Evolutionary conservation across 2,329 filamentous ascomycete species (phyloP).

Genomic region (Colletotrichum siamense): DNA sequence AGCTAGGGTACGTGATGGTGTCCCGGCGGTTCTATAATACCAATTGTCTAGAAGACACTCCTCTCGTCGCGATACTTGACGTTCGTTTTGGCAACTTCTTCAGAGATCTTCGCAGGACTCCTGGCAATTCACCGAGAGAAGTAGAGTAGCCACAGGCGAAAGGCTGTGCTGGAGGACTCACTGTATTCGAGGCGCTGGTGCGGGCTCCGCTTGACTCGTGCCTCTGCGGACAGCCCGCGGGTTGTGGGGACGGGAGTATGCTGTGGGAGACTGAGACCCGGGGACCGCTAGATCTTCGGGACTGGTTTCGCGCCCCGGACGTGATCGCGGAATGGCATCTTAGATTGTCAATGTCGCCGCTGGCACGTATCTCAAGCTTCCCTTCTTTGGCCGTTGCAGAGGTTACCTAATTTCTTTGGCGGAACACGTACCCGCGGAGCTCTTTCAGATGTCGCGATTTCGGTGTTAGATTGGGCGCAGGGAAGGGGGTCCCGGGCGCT

Average conservation of each 20-base stretch:
- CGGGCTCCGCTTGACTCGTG: background rate
- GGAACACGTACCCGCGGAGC: background rate
- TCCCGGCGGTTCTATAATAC: rapidly evolving
- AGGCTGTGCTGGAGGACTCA: background rate
- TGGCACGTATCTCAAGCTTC: background rate
- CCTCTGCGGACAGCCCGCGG: background rate
- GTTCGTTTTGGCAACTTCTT: rapidly evolving
- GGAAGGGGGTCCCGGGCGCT: background rate
- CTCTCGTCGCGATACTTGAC: background rate
- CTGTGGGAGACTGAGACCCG: background rate
- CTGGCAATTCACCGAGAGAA: rapidly evolving
- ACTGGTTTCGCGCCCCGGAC: background rate
- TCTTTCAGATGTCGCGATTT: background rate
- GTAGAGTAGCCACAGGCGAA: rapidly evolving
- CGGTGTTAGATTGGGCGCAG: background rate
- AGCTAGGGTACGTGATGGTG: background rate
- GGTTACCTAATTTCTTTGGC: too few relatives aligned
- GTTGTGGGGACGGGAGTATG: background rate
- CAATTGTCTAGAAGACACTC: too few relatives aligned
- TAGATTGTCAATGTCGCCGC: background rate
- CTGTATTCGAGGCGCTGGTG: background rate
- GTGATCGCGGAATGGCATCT: background rate
- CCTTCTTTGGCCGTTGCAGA: background rate
- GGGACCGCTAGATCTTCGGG: background rate
- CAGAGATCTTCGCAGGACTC: background rate